Percentiles rank a stretch among this genome's conserved stretches.
phyloP scores from a whole-genome alignment of 176 grass and related monocot genomes.

The Ampelocalamus luodianensis region DNA sequence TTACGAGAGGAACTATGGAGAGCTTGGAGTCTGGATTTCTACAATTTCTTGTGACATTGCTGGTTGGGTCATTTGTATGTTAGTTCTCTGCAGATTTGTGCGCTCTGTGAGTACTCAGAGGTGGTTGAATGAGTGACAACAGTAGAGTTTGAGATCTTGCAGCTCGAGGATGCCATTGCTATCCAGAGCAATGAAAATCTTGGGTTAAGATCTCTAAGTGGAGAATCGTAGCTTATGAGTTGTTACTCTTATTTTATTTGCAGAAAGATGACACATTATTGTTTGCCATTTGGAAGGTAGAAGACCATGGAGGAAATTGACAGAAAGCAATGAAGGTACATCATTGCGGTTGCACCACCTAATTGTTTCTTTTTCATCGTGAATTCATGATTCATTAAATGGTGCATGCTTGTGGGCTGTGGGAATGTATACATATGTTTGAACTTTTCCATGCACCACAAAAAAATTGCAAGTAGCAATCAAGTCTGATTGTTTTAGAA shows the following conservation, averaged over 20 bases:
- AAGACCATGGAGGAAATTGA: constrained; percentile 64
- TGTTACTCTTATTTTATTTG: constrained; percentile 16
- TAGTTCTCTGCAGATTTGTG: too few relatives aligned
- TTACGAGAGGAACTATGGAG: too few relatives aligned
- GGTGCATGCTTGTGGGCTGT: not conserved
- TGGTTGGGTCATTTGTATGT: too few relatives aligned
- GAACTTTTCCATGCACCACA: not conserved
- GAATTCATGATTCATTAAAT: constrained; percentile 9
- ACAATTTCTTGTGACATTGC: too few relatives aligned
- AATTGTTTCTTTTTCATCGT: not conserved
- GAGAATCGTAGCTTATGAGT: too few relatives aligned
- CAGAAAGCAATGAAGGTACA: constrained; percentile 66
- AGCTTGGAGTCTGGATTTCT: too few relatives aligned
- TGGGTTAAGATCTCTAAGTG: too few relatives aligned
- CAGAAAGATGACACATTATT: constrained; percentile 45
- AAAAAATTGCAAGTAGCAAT: constrained; percentile 23
- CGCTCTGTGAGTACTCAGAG: too few relatives aligned
- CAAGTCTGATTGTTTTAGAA: not conserved
- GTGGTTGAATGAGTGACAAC: too few relatives aligned
- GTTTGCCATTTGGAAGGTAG: constrained; percentile 58
- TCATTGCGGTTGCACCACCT: not conserved
- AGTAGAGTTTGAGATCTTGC: too few relatives aligned
- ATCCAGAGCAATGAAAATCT: too few relatives aligned
- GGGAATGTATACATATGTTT: constrained; percentile 6
- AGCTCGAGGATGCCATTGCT: too few relatives aligned